Evolutionary conservation across 345 rosid species (phyloP).

Genomic region (Aethionema arabicum): DNA sequence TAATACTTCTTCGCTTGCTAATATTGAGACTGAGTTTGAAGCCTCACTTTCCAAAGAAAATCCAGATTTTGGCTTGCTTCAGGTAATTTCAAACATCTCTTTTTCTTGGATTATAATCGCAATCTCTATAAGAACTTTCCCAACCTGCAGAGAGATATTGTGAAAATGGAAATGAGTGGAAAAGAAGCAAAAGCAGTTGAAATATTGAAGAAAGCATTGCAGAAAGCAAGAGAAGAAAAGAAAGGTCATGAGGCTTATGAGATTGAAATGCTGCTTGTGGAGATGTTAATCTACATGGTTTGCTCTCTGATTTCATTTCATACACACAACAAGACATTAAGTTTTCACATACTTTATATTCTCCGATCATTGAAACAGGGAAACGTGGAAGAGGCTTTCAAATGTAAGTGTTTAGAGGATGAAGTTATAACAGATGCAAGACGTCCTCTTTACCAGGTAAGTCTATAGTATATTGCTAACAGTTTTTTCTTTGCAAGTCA

Average conservation of each 20-base stretch:
- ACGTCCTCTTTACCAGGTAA: conserved; percentile 56
- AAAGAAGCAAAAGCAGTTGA: conserved; percentile 49
- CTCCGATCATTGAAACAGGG: conserved; percentile 43
- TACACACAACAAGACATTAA: neutral
- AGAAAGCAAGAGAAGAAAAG: conserved; percentile 27
- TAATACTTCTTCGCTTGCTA: conserved; percentile 30
- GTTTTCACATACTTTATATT: neutral
- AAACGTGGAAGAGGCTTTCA: conserved; percentile 41
- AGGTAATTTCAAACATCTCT: conserved; percentile 39
- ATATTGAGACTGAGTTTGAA: conserved; percentile 38
- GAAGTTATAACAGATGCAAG: conserved; percentile 46
- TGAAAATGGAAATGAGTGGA: conserved; percentile 61
- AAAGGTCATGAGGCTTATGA: conserved; percentile 57
- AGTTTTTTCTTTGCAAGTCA: neutral
- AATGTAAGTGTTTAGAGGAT: conserved; percentile 46
- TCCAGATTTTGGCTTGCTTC: conserved; percentile 47
- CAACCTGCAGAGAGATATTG: conserved; percentile 33
- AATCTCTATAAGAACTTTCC: neutral
- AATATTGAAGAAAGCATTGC: conserved; percentile 34
- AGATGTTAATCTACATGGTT: conserved; percentile 67
- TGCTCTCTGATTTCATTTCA: conserved; percentile 3
- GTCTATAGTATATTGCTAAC: neutral
- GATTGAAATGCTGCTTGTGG: conserved; percentile 59
- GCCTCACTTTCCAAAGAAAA: conserved; percentile 30
- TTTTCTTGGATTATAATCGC: neutral